Percentiles rank a stretch among this genome's conserved stretches.
phyloP scores from a whole-genome alignment of 2,329 filamentous ascomycete genomes.

The Chalaropsis ovoidea region DNA sequence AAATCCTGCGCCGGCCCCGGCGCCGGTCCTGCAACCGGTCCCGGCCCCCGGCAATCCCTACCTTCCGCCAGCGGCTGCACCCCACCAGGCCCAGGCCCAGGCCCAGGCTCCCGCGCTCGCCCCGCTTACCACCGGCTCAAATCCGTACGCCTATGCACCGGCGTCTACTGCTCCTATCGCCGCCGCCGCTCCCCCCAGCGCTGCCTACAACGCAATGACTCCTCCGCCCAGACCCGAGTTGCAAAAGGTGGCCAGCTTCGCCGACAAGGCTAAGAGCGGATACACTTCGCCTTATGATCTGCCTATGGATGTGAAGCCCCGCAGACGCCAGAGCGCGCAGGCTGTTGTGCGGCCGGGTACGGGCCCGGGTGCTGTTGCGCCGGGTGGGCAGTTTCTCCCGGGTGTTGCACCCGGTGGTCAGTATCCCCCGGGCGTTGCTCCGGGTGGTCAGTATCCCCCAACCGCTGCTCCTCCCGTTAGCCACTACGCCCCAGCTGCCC shows the following conservation, averaged over 20 bases:
- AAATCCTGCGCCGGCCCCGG: conserved; percentile 27
- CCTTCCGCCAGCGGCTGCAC: neutral
- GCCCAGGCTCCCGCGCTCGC: conserved; percentile 12
- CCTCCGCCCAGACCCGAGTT: conserved; percentile 38
- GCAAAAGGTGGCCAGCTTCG: conserved; percentile 68
- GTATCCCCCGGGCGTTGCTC: too few relatives aligned
- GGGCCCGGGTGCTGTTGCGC: conserved; percentile 28
- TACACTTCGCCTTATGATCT: conserved; percentile 94
- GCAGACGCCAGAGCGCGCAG: conserved; percentile 53
- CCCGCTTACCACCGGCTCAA: conserved; percentile 1
- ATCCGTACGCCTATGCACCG: conserved; percentile 23
- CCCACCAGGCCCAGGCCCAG: neutral
- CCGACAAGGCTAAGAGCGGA: conserved; percentile 77
- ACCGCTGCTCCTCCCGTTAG: conserved; percentile 30
- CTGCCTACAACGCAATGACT: conserved; percentile 34
- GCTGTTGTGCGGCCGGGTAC: conserved; percentile 28
- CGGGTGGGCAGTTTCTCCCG: neutral
- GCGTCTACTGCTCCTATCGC: conserved; percentile 25
- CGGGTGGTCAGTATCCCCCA: conserved; percentile 3
- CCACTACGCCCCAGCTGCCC: conserved; percentile 20
- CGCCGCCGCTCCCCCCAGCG: conserved; percentile 26
- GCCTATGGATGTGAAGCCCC: conserved; percentile 70
- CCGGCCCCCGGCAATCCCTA: neutral
- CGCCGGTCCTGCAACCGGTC: conserved; percentile 27
- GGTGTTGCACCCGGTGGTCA: conserved; percentile 29